Base-by-base conservation (phyloP, 441 rosid species). In the Euphorbia celastroides region DNA sequence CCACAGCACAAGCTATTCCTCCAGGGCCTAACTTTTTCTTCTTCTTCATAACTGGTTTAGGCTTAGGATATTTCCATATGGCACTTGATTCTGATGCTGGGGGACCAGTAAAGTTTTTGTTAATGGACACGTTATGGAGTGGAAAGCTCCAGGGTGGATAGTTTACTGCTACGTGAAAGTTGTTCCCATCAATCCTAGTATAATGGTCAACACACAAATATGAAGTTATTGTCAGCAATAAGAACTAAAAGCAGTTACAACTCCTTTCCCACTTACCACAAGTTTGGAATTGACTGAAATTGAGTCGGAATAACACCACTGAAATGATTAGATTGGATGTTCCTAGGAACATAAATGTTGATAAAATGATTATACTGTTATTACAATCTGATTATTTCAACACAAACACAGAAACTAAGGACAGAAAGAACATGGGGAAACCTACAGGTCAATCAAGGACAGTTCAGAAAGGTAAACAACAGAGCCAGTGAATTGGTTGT, bases 401-500 rank as follows among this genome's bases (percentile, higher is more conserved):
- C 50, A 72, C 57, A 16, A 48, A 60, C 66, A 63, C 27, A 57
- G 66, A 70, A 41, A 60, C 28, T n/a, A 36, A 50, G 38, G 13
- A 62, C 14, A 57, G 6, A 51, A 57, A 58, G 32, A 28, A 54
- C 56, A 38, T 25, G 67, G 67, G 51, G 68, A 69, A 72, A 79
- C 85, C 30, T 86, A 95, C 99, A 95, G 82, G 78, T 92, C 81
- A 64, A 69, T 74, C 70, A 92, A 83, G 67, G 93, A 88, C 75
- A 95, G 96, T 72, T 82, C 75, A 48, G 96, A 74, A 63, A 95
- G 88, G 78, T 83, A 87, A 65, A 81, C 65, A 76, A 95, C 90
- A 28, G 99, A 93, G 84, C 99, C 99, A 16, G 97, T 87, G 67
- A 94, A 88, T 60, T 72, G 76, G 83, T 94, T 94, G 71, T 79